Percentiles rank a stretch among this genome's conserved stretches.
Evolutionary conservation across 805 yeast species (phyloP).

Genomic region (Hanseniaspora osmophila): DNA sequence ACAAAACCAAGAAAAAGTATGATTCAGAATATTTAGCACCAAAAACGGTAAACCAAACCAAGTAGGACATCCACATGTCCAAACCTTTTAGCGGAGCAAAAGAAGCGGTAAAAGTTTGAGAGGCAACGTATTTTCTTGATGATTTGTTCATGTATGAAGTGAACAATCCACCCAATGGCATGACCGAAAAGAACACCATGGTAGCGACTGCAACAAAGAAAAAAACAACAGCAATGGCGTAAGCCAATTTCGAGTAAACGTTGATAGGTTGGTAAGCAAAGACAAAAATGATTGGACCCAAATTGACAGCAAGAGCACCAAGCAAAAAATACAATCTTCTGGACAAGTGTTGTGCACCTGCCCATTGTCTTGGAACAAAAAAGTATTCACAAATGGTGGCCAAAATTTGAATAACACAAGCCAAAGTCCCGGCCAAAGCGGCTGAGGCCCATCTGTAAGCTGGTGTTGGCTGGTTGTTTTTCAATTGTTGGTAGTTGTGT

Average conservation of each 20-base stretch:
- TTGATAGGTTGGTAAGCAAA: conserved; percentile 66
- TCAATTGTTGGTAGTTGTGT: conserved; percentile 65
- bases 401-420: conserved; percentile 60
- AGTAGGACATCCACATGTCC: conserved; percentile 92
- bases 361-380: conserved; percentile 96
- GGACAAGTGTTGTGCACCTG: conserved; percentile 93
- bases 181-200: conserved; percentile 69
- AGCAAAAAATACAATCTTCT: conserved; percentile 73
- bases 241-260: conserved; percentile 55
- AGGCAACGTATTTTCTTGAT: conserved; percentile 78
- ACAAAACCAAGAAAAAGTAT: conserved; percentile 76
- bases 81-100: conserved; percentile 69
- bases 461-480: conserved; percentile 75
- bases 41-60: conserved; percentile 81
- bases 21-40: conserved; percentile 83
- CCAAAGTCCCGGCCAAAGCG: conserved; percentile 86
- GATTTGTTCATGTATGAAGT: conserved; percentile 81
- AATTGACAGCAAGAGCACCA: conserved; percentile 50
- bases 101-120: conserved; percentile 91
- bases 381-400: conserved; percentile 91
- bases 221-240: conserved; percentile 67
- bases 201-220: conserved; percentile 83
- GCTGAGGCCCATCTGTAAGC: conserved; percentile 88
- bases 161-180: conserved; percentile 95
- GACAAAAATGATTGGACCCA: conserved; percentile 77